Conservation (phyloP, 108 stramenopile genomes). For the Cyclotella kingstonii region DNA sequence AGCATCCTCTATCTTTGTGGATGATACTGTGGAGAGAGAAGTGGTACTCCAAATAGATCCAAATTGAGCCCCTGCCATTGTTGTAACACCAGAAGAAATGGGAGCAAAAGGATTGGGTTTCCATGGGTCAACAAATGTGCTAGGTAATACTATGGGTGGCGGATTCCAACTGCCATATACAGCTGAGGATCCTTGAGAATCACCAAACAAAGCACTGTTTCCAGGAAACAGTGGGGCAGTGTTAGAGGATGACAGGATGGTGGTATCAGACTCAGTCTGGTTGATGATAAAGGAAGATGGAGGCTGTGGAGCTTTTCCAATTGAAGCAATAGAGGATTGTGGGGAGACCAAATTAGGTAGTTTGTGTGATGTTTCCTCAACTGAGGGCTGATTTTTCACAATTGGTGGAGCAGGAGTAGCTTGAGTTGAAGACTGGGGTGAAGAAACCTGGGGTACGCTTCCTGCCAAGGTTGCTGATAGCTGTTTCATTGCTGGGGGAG, state of each 20-base stretch:
- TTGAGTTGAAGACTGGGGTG: too few species aligned
- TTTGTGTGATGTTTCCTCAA: too few species aligned
- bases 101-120: slow-evolving; percentile 40
- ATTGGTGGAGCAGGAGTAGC: background rate
- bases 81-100: slow-evolving; percentile 1
- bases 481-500: slow-evolving; percentile 20
- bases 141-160: slow-evolving; percentile 25
- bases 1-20: slow-evolving; percentile 1
- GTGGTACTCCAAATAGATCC: slow-evolving; percentile 32
- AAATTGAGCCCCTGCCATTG: slow-evolving; percentile 4
- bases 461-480: background rate
- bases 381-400: too few species aligned
- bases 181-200: slow-evolving; percentile 18
- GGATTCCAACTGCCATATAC: slow-evolving; percentile 40
- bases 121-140: slow-evolving; percentile 31
- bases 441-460: too few species aligned
- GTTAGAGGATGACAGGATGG: background rate
- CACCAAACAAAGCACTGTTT: slow-evolving; percentile 35
- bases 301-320: too few species aligned
- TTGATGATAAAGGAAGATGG: slow-evolving; percentile 1
- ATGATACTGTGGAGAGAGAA: background rate
- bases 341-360: too few species aligned
- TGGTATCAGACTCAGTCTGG: background rate
- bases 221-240: slow-evolving; percentile 25
- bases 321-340: too few species aligned